Percentiles rank a stretch among this genome's conserved stretches.
These are phyloP conservation scores for Cicer chorassanicum DNA, from an alignment of 306 rosid genomes.

Conservation along the genomic window DNA sequence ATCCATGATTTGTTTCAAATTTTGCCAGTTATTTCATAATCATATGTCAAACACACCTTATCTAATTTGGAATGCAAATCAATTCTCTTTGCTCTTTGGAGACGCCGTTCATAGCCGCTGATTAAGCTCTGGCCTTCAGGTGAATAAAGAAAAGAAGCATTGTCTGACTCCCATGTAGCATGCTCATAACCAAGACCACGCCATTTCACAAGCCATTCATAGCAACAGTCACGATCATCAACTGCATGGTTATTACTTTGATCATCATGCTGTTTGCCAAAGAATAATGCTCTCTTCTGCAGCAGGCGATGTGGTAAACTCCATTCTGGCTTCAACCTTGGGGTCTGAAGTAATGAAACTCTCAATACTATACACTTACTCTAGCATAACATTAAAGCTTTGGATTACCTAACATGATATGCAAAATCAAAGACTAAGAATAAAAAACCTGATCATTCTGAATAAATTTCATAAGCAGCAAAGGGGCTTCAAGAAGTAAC, in stretches of 20 bases:
- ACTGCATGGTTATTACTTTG: constrained; percentile 38
- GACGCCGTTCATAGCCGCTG: constrained; percentile 58
- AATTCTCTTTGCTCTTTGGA: constrained; percentile 47
- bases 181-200: constrained; percentile 64
- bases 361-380: constrained; percentile 20
- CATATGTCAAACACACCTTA: constrained; percentile 45
- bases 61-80: constrained; percentile 45
- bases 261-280: constrained; percentile 43
- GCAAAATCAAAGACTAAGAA: constrained; percentile 33
- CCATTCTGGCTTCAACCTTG: constrained; percentile 63
- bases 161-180: constrained; percentile 77
- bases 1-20: not conserved
- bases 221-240: constrained; percentile 44
- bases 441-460: constrained; percentile 56
- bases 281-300: constrained; percentile 54
- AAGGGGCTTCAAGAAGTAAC: constrained; percentile 63
- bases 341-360: constrained; percentile 46
- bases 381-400: constrained; percentile 35
- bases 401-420: constrained; percentile 14
- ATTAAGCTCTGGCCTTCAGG: constrained; percentile 57
- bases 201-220: constrained; percentile 85
- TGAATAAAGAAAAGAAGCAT: constrained; percentile 55
- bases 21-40: constrained; percentile 2
- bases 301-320: constrained; percentile 69
- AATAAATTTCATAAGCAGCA: constrained; percentile 54